Base-by-base conservation (phyloP, 169 alveolate genomes). In the Perkinsus marinus region DNA sequence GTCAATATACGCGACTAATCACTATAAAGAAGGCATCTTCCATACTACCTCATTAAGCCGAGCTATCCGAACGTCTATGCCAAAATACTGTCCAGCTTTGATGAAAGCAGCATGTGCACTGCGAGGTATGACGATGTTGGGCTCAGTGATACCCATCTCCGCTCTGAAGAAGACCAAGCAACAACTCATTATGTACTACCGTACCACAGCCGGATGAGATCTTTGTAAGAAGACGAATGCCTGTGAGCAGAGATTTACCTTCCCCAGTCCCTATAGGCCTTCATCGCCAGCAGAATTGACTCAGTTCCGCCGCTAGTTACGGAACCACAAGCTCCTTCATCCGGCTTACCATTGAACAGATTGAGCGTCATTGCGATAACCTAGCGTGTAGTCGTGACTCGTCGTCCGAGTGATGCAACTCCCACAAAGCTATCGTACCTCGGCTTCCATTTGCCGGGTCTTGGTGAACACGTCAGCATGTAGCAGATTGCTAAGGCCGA, bases 301-400 rank as follows among this genome's bases (percentile, higher is more conserved):
- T 96, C 97, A 6, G 97, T 96, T 46, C 97, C 98, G 19, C 97
- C 97, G 43, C 95, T 90, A 68, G 97, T 96, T 0, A 95, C 91
- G 2, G 95, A 43, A 5, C 98, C 98, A 91, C 95, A 95, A 17
- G 95, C 91, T 34, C 94, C 95, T 34, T 93, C 91, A 22, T 93
- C 95, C 5, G 79, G 22, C 22, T 57, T 57, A 34, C 96, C 96
- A 39, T 95, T 93, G 93, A 94, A 96, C 92, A 96, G 89, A 43
- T 95, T 93, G 9, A 95, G 91, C 16, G 95, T 94, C 94, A 96
- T 96, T 0, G 91, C 79, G 79, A 57, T 57, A 5, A 57, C 79
- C 79, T 57, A 16, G 79, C 22, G 46, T 10, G 10, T 41, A 3
- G 10, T 3, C 19, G 10, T 41, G 46, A 41, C 19, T 10, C 46